These are phyloP conservation scores for Claviceps digitariae DNA, from an alignment of 2,329 filamentous ascomycete genomes.

Conservation along the genomic window DNA sequence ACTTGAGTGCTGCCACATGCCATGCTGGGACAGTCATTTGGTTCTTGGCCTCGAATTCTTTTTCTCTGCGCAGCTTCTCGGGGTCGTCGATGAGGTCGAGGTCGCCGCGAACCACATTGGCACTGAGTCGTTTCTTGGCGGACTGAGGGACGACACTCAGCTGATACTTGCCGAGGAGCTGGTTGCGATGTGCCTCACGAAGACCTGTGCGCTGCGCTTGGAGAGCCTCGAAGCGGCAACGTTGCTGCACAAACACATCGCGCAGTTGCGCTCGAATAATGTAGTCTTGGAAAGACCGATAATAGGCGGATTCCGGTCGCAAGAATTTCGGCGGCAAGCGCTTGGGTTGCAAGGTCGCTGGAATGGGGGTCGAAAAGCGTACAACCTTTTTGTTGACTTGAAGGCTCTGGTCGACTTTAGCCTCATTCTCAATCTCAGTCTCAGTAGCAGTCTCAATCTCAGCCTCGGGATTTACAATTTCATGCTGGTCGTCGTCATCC, in stretches of 20 bases:
- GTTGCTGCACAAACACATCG: constrained; percentile 76
- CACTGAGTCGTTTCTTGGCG: constrained; percentile 57
- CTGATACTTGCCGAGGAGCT: constrained; percentile 75
- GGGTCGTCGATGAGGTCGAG: constrained; percentile 49
- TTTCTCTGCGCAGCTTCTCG: constrained; percentile 52
- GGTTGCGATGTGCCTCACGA: constrained; percentile 58
- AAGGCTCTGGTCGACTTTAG: constrained; percentile 13
- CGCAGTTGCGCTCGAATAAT: constrained; percentile 48
- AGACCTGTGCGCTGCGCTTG: constrained; percentile 71
- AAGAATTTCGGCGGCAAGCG: constrained; percentile 37
- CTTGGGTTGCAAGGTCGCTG: constrained; percentile 31
- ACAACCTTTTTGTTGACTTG: constrained; percentile 55
- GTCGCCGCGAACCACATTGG: constrained; percentile 61
- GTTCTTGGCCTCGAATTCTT: constrained; percentile 64
- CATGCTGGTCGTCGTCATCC: constrained; percentile 19
- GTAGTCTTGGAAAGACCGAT: constrained; percentile 71
- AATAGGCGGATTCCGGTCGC: constrained; percentile 65
- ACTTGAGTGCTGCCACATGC: constrained; percentile 47
- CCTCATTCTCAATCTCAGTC: constrained; percentile 6
- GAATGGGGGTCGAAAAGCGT: constrained; percentile 50
- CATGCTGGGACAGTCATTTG: constrained; percentile 52
- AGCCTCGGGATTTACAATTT: neutral
- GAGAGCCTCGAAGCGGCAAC: constrained; percentile 75
- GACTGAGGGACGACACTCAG: constrained; percentile 55
- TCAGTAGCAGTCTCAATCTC: neutral